Percentiles rank a stretch among this genome's conserved stretches.
Conservation (phyloP, 768 basidiomycete species). For the Suillus placidus region DNA sequence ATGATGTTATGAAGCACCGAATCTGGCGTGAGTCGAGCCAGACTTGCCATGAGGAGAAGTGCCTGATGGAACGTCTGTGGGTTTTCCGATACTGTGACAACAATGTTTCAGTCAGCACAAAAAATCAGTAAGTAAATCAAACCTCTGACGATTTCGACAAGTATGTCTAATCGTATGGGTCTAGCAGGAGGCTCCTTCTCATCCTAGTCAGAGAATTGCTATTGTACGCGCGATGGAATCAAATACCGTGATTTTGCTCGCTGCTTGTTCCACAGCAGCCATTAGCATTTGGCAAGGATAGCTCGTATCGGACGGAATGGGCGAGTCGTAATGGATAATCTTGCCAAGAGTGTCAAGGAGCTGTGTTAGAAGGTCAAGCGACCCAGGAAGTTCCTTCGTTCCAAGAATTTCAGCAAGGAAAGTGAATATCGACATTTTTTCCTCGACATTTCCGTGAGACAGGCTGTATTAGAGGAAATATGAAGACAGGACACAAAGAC, state of each 20-base stretch:
- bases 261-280: conserved; percentile 72
- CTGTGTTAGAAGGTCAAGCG: conserved; percentile 68
- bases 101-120: conserved; percentile 5
- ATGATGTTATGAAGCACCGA: conserved; percentile 93
- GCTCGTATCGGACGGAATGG: conserved; percentile 63
- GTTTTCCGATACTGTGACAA: conserved; percentile 71
- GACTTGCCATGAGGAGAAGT: conserved; percentile 79
- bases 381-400: conserved; percentile 64
- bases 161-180: conserved; percentile 75
- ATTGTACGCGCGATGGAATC: conserved; percentile 1
- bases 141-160: conserved; percentile 89
- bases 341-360: conserved; percentile 74
- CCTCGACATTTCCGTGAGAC: conserved; percentile 36
- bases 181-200: conserved; percentile 58
- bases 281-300: conserved; percentile 86
- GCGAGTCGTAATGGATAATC: conserved; percentile 57
- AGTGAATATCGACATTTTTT: conserved; percentile 50
- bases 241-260: conserved; percentile 57
- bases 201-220: conserved; percentile 4
- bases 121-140: conserved; percentile 8
- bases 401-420: conserved; percentile 73
- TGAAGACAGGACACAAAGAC: not conserved
- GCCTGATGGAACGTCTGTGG: conserved; percentile 96
- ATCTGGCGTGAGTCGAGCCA: conserved; percentile 85
- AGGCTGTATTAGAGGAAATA: conserved; percentile 4